Evolutionary conservation across 2,329 filamentous ascomycete species (phyloP).

Genomic region (Neodidymelliopsis sp.): DNA sequence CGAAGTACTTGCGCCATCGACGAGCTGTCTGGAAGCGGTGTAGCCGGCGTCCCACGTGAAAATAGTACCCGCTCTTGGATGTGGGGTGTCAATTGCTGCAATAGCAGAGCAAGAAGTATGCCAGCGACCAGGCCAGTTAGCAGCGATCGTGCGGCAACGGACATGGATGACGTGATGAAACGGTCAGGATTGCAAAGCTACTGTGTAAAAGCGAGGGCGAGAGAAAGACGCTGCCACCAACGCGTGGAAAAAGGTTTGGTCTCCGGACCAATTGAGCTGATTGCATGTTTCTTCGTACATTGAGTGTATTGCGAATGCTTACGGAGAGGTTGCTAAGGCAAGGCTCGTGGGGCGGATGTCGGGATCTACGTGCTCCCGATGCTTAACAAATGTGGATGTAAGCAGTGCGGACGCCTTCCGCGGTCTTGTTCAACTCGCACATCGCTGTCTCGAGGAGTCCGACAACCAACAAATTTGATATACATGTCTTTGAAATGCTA

Average conservation of each 20-base stretch:
- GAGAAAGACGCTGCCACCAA: background rate
- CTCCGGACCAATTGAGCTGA: background rate
- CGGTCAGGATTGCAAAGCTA: conserved; percentile 9
- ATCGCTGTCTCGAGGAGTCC: too few species aligned
- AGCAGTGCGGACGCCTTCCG: conserved; percentile 12
- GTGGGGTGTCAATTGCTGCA: conserved; percentile 30
- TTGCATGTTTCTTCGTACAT: conserved; percentile 4
- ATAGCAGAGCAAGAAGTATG: conserved; percentile 35
- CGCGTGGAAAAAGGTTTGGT: background rate
- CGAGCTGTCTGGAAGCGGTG: conserved; percentile 23
- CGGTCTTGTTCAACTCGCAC: too few species aligned
- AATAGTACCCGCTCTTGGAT: conserved; percentile 26
- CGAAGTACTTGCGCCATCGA: conserved; percentile 44
- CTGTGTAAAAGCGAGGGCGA: conserved; percentile 1
- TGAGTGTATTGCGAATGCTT: conserved; percentile 12
- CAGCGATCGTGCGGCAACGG: conserved; percentile 27
- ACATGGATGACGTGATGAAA: conserved; percentile 27
- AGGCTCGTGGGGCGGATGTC: conserved; percentile 7
- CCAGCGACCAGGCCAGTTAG: conserved; percentile 35
- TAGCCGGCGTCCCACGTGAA: conserved; percentile 9
- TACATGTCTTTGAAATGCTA: too few species aligned
- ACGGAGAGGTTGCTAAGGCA: conserved; percentile 9
- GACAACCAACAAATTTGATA: too few species aligned
- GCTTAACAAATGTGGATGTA: conserved; percentile 7
- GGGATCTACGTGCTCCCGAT: conserved; percentile 3